phyloP scores from a whole-genome alignment of 305 asterid species.

The Petunia hybrid region DNA sequence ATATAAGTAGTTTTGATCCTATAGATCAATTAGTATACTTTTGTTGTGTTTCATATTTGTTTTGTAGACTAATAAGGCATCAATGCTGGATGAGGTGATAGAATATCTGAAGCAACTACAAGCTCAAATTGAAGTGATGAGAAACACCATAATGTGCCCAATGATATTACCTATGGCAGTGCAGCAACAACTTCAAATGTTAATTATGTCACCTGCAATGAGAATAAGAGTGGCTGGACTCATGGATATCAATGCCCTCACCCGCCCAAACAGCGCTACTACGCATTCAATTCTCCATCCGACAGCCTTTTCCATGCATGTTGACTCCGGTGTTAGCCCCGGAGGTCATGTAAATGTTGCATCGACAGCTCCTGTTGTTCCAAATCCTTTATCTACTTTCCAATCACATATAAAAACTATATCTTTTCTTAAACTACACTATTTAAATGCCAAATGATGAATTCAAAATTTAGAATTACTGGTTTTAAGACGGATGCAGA shows the following conservation, averaged over 20 bases:
- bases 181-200: slow-evolving; percentile 23
- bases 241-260: background rate
- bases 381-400: background rate
- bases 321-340: background rate
- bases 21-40: too few species aligned
- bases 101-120: slow-evolving; percentile 32
- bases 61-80: slow-evolving; percentile 25
- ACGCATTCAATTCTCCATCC: background rate
- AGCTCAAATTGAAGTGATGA: slow-evolving; percentile 24
- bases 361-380: background rate
- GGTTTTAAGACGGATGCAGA: background rate
- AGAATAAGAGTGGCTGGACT: background rate
- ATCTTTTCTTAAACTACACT: background rate
- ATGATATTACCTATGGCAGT: slow-evolving; percentile 5
- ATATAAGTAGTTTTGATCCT: too few species aligned
- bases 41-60: too few species aligned
- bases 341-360: background rate
- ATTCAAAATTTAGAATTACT: background rate
- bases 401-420: slow-evolving; percentile 20
- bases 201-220: background rate
- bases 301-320: background rate
- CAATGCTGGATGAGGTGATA: slow-evolving; percentile 34
- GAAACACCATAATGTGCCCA: background rate
- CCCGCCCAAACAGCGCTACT: background rate
- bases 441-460: background rate